phyloP scores from a whole-genome alignment of 306 rosid genomes.

The peach (Prunus persica) region Prunus_persica_NCBIv2 NC_034009.1:32135001-32135500 shows the following conservation, averaged over 20 bases:
- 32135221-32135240: slow-evolving; percentile 42
- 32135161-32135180: slow-evolving; percentile 58
- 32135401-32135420: slow-evolving; percentile 95
- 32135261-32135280: slow-evolving; percentile 52
- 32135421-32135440: slow-evolving; percentile 83
- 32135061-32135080: slow-evolving; percentile 37
- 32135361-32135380: slow-evolving; percentile 80
- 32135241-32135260: slow-evolving; percentile 52
- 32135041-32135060: neutral
- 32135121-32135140: slow-evolving; percentile 45
- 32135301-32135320: slow-evolving; percentile 54
- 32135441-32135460: slow-evolving; percentile 45
- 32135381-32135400: slow-evolving; percentile 87
- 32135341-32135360: slow-evolving; percentile 86
- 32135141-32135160: slow-evolving; percentile 61
- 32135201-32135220: slow-evolving; percentile 38
- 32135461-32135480: neutral
- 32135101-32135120: slow-evolving; percentile 41
- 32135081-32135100: slow-evolving; percentile 44
- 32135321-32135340: slow-evolving; percentile 47
- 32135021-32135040: neutral
- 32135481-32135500: neutral
- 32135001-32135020: neutral
- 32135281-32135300: slow-evolving; percentile 67
- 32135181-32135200: slow-evolving; percentile 59